Evolutionary conservation across 2,329 filamentous ascomycete genomes (phyloP).

Genomic region (Phyllosticta capitalensis): DNA sequence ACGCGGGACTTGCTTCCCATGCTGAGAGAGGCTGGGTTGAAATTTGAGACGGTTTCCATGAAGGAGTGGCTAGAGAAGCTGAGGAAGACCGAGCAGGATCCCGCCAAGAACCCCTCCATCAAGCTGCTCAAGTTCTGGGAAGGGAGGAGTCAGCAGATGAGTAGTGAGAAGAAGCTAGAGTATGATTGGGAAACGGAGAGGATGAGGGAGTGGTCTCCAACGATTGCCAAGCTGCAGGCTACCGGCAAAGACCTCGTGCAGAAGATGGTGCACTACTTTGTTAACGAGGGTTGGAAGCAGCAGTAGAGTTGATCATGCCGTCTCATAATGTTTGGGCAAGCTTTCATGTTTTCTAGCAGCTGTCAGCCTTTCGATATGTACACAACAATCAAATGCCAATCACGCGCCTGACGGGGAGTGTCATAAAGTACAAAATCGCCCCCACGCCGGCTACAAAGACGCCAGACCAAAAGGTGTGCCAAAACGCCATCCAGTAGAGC

Average conservation of each 20-base stretch:
- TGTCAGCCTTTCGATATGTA: background rate
- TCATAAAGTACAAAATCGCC: background rate
- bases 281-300: slow-evolving; percentile 6
- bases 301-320: background rate
- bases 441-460: background rate
- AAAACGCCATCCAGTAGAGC: background rate
- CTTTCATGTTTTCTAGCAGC: background rate
- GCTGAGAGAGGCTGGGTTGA: slow-evolving; percentile 33
- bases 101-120: slow-evolving; percentile 19
- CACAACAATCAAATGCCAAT: background rate
- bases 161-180: slow-evolving; percentile 4
- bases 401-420: background rate
- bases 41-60: slow-evolving; percentile 17
- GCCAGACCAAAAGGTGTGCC: background rate
- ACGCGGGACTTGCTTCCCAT: slow-evolving; percentile 44
- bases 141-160: slow-evolving; percentile 18
- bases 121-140: slow-evolving; percentile 24
- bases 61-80: slow-evolving; percentile 21
- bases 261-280: slow-evolving; percentile 5
- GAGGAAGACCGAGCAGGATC: slow-evolving; percentile 17
- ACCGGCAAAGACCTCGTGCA: background rate
- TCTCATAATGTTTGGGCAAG: too few species aligned
- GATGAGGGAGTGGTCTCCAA: slow-evolving; percentile 2
- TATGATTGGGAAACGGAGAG: slow-evolving; percentile 3
- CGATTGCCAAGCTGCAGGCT: background rate